phyloP scores from a whole-genome alignment of 768 basidiomycete genomes.

The Phaeotremella skinneri region DNA sequence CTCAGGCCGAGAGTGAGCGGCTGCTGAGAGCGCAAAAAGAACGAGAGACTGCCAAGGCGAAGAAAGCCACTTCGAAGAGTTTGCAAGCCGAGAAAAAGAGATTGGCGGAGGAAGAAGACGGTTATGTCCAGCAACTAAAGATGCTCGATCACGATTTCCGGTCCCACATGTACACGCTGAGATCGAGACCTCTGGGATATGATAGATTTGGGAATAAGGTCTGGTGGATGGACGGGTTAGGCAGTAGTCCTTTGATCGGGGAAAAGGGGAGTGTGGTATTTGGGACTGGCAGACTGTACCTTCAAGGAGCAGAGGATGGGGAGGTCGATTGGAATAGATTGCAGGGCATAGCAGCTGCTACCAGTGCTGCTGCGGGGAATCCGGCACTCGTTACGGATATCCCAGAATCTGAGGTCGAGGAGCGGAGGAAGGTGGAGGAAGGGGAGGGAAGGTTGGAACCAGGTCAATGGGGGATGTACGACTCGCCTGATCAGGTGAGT shows the following conservation, averaged over 20 bases:
- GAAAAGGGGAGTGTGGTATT: slow-evolving; percentile 59
- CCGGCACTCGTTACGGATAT: not conserved
- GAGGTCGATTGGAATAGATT: slow-evolving; percentile 61
- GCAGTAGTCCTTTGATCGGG: slow-evolving; percentile 64
- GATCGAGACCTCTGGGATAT: slow-evolving; percentile 82
- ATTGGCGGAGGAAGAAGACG: slow-evolving; percentile 82
- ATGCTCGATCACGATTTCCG: slow-evolving; percentile 91
- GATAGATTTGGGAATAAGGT: slow-evolving; percentile 93
- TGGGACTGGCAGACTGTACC: slow-evolving; percentile 82
- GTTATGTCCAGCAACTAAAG: slow-evolving; percentile 74
- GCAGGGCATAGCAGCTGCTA: slow-evolving; percentile 48
- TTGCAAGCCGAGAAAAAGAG: slow-evolving; percentile 78
- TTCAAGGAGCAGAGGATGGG: slow-evolving; percentile 85
- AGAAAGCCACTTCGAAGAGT: slow-evolving; percentile 75
- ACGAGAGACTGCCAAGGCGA: slow-evolving; percentile 72
- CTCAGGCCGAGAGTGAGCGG: slow-evolving; percentile 55
- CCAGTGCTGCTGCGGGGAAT: slow-evolving; percentile 12
- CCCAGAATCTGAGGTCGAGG: slow-evolving; percentile 58
- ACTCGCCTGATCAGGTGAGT: slow-evolving; percentile 79
- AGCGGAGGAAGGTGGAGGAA: slow-evolving; percentile 71
- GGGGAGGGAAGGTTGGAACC: slow-evolving; percentile 69
- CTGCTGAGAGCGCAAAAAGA: slow-evolving; percentile 70
- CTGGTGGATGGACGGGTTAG: slow-evolving; percentile 99
- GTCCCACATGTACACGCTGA: slow-evolving; percentile 75
- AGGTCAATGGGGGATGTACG: slow-evolving; percentile 89